Percentiles rank a stretch among this genome's conserved stretches.
phyloP scores from a whole-genome alignment of 495 filamentous ascomycete species.

The Penicillium bovifimosum region DNA sequence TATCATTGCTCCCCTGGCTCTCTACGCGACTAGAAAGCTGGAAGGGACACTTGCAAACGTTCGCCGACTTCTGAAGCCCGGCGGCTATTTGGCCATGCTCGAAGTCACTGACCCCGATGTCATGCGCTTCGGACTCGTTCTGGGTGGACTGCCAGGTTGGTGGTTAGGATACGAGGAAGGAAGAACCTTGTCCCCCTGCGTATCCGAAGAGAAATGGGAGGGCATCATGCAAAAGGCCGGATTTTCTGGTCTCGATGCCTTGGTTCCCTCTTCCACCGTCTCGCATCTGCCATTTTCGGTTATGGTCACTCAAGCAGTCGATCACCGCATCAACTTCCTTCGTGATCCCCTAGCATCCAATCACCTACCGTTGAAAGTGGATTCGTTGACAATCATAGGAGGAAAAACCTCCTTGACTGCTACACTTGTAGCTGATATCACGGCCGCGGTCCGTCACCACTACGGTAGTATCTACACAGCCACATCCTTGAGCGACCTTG shows the following conservation, averaged over 20 bases:
- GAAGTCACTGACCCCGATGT: slow-evolving; percentile 39
- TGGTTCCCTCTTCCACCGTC: slow-evolving; percentile 14
- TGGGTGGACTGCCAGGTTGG: slow-evolving; percentile 46
- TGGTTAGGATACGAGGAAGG: slow-evolving; percentile 47
- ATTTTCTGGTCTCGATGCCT: slow-evolving; percentile 45
- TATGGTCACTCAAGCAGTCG: slow-evolving; percentile 41
- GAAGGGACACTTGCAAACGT: slow-evolving; percentile 22
- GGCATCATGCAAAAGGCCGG: slow-evolving; percentile 29
- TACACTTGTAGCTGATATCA: slow-evolving; percentile 8
- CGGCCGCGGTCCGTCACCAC: slow-evolving; percentile 3
- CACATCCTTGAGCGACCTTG: slow-evolving; percentile 13
- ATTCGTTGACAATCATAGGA: slow-evolving; percentile 25
- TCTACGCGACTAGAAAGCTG: slow-evolving; percentile 23
- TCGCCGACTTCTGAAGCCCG: slow-evolving; percentile 46
- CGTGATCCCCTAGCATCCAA: slow-evolving; percentile 19
- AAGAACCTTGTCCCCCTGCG: slow-evolving; percentile 29
- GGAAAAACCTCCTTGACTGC: slow-evolving; percentile 13
- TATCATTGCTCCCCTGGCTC: slow-evolving; percentile 27
- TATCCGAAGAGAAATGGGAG: slow-evolving; percentile 35
- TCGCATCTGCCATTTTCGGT: slow-evolving; percentile 33
- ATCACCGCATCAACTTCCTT: slow-evolving; percentile 30
- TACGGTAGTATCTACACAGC: slow-evolving; percentile 9
- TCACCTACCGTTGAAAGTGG: slow-evolving; percentile 5
- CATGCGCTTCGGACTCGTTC: slow-evolving; percentile 24
- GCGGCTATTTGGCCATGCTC: slow-evolving; percentile 45